Evolutionary conservation across 2,329 filamentous ascomycete genomes (phyloP).

Genomic region (Phoma herbarum): DNA sequence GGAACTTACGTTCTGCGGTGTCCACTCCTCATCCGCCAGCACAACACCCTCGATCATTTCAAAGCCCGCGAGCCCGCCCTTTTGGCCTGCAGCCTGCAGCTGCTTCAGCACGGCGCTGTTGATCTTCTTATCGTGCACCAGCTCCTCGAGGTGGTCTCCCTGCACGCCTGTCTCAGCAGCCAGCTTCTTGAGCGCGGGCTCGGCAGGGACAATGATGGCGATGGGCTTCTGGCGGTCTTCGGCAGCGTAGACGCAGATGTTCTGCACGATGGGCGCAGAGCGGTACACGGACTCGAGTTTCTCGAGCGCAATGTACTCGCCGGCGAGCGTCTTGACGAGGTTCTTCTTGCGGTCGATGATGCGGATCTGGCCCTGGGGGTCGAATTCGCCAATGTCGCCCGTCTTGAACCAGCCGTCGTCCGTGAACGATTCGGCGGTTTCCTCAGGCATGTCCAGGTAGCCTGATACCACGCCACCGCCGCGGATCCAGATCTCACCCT

Average conservation of each 20-base stretch:
- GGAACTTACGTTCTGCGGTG: slow-evolving; percentile 76
- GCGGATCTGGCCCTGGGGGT: slow-evolving; percentile 77
- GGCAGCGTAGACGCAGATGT: slow-evolving; percentile 88
- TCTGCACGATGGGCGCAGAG: slow-evolving; percentile 77
- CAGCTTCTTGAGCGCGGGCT: slow-evolving; percentile 64
- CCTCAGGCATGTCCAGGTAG: slow-evolving; percentile 87
- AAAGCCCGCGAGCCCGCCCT: slow-evolving; percentile 72
- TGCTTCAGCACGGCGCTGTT: slow-evolving; percentile 73
- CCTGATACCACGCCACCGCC: slow-evolving; percentile 77
- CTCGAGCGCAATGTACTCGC: slow-evolving; percentile 96
- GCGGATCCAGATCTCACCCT: slow-evolving; percentile 92
- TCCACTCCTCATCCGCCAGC: slow-evolving; percentile 87
- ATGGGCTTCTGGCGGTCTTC: slow-evolving; percentile 78
- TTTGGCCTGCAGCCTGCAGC: slow-evolving; percentile 70
- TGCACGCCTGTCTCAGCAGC: slow-evolving; percentile 67
- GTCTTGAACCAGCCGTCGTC: slow-evolving; percentile 96
- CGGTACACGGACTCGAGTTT: slow-evolving; percentile 93
- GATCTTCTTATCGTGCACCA: slow-evolving; percentile 74
- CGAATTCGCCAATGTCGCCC: slow-evolving; percentile 92
- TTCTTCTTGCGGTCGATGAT: slow-evolving; percentile 99
- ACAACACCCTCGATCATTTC: slow-evolving; percentile 81
- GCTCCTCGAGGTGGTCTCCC: slow-evolving; percentile 70
- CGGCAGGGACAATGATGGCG: slow-evolving; percentile 76
- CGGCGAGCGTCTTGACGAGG: slow-evolving; percentile 91
- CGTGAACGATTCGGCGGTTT: slow-evolving; percentile 79